A percentile compares a stretch with the other conserved stretches of the same genome.
phyloP scores from a whole-genome alignment of 306 rosid species.

The Quercus alba region DNA sequence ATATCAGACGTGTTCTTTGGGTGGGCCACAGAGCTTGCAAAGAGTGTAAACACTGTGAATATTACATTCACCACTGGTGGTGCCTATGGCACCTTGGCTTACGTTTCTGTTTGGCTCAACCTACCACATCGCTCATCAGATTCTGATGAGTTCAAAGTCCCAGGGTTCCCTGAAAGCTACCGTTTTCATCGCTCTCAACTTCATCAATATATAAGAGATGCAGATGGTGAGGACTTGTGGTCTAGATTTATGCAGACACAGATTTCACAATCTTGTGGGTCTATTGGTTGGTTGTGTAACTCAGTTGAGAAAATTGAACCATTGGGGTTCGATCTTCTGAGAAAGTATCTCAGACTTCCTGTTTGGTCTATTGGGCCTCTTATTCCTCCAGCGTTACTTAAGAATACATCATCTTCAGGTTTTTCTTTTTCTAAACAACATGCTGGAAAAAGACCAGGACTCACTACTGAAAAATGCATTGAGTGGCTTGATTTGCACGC shows the following conservation, averaged over 20 bases:
- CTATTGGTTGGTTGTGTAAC: conserved; percentile 69
- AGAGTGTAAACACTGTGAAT: conserved; percentile 31
- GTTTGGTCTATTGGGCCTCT: conserved; percentile 67
- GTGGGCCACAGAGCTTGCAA: conserved; percentile 52
- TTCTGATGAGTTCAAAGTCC: conserved; percentile 42
- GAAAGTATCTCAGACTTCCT: conserved; percentile 32
- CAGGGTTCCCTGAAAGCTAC: conserved; percentile 59
- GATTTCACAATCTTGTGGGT: conserved; percentile 21
- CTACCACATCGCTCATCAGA: conserved; percentile 52
- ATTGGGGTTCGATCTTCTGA: conserved; percentile 49
- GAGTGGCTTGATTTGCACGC: conserved; percentile 51
- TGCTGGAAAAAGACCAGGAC: conserved; percentile 46
- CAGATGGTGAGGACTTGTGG: conserved; percentile 61
- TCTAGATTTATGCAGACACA: conserved; percentile 44
- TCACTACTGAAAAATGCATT: conserved; percentile 39
- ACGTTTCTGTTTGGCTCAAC: conserved; percentile 52
- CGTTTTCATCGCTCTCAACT: conserved; percentile 47
- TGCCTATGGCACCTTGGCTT: conserved; percentile 70
- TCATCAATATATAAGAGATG: conserved; percentile 36
- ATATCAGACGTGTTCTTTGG: conserved; percentile 56
- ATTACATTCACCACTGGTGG: conserved; percentile 59
- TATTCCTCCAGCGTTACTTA: conserved; percentile 15
- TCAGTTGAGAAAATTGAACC: conserved; percentile 64
- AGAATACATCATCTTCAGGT: conserved; percentile 1
- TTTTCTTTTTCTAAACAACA: conserved; percentile 25